Conservation (phyloP, 306 rosid species). For the Vachellia pachyceras region DNA sequence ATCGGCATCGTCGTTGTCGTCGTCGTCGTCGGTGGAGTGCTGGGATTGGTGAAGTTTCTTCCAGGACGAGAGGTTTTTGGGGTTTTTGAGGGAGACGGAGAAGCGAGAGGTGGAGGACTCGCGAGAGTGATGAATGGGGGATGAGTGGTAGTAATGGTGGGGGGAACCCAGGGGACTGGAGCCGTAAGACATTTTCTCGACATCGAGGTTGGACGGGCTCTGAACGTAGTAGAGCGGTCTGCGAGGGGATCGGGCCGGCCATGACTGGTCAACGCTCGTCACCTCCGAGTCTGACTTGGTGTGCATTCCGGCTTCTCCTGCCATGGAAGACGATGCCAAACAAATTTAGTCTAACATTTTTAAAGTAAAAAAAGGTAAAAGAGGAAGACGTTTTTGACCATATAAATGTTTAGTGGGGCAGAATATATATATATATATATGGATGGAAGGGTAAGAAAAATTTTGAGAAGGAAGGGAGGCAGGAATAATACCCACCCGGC, state of each 20-base stretch:
- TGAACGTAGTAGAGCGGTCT: slow-evolving; percentile 89
- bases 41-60: too few relatives aligned
- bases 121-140: slow-evolving; percentile 91
- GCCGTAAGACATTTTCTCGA: slow-evolving; percentile 98
- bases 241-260: slow-evolving; percentile 78
- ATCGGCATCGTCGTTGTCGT: slow-evolving; percentile 10
- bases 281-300: too few relatives aligned
- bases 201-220: too few relatives aligned
- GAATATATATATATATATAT: too few relatives aligned
- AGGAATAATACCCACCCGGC: neutral
- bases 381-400: too few relatives aligned
- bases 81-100: slow-evolving; percentile 80
- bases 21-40: slow-evolving; percentile 37
- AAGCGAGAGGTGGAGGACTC: too few relatives aligned
- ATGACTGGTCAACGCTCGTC: too few relatives aligned
- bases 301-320: too few relatives aligned
- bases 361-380: too few relatives aligned
- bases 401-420: too few relatives aligned
- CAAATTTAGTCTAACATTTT: too few relatives aligned
- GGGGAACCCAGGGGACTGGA: slow-evolving; percentile 85
- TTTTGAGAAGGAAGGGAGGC: neutral
- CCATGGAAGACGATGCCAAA: neutral
- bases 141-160: slow-evolving; percentile 69
- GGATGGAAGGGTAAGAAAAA: neutral
- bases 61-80: slow-evolving; percentile 58